These are phyloP conservation scores for Tetradesmus obliquus DNA, from an alignment of 139 green algal genomes.

Conservation along the genomic window DNA sequence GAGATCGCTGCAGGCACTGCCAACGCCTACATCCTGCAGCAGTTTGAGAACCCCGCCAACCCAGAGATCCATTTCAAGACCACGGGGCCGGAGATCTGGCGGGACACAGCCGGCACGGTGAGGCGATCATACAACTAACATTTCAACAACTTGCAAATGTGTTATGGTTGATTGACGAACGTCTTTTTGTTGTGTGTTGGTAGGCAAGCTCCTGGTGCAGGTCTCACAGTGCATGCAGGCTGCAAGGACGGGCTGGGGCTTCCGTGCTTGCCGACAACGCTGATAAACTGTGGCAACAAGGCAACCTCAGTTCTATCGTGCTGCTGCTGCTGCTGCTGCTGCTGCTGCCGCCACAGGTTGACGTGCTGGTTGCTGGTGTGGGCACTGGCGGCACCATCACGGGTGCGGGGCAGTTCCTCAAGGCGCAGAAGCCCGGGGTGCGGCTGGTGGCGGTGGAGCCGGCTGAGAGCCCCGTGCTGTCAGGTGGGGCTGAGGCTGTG, in stretches of 20 bases:
- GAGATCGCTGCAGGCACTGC: slow-evolving; percentile 80
- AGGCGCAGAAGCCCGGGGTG: slow-evolving; percentile 76
- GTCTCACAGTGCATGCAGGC: no score
- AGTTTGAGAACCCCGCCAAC: slow-evolving; percentile 97
- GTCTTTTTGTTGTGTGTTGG: neutral
- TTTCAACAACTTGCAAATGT: neutral
- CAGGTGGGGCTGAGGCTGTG: slow-evolving; percentile 58
- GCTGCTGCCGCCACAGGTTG: slow-evolving; percentile 64
- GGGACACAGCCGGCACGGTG: slow-evolving; percentile 85
- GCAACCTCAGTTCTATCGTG: no score
- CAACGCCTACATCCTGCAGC: slow-evolving; percentile 88
- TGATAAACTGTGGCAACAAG: no score
- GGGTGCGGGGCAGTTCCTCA: slow-evolving; percentile 84
- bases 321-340: neutral
- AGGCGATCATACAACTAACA: slow-evolving; percentile 66
- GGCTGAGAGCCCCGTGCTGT: slow-evolving; percentile 89
- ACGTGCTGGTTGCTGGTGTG: slow-evolving; percentile 92
- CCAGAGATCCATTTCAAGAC: slow-evolving; percentile 81
- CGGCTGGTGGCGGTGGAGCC: slow-evolving; percentile 91
- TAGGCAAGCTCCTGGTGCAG: no score
- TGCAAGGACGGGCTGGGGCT: no score
- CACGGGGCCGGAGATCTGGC: slow-evolving; percentile 82
- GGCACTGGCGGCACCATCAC: slow-evolving; percentile 95
- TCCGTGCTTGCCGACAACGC: no score
- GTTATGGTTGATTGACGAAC: neutral